Evolutionary conservation across 441 rosid species (phyloP).

Genomic region (Pelargonium fulgidum): DNA sequence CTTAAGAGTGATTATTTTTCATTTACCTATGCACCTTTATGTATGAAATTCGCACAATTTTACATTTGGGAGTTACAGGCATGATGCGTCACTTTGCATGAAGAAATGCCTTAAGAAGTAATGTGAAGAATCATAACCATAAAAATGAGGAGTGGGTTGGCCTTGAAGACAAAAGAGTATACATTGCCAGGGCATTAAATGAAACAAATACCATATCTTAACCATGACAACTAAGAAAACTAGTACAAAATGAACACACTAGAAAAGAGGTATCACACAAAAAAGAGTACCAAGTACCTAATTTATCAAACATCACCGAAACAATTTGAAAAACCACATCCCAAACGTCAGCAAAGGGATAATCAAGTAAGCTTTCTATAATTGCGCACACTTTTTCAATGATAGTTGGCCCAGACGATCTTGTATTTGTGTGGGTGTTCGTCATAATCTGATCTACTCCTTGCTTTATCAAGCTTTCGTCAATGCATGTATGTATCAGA

Average conservation of each 20-base stretch:
- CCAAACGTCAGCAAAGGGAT: constrained; percentile 69
- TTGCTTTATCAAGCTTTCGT: constrained; percentile 67
- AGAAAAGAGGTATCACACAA: constrained; percentile 6
- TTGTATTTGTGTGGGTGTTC: constrained; percentile 27
- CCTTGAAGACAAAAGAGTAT: not conserved
- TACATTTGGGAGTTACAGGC: not conserved
- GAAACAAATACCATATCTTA: not conserved
- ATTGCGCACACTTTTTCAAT: constrained; percentile 72
- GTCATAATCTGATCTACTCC: constrained; percentile 51
- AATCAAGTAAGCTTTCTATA: constrained; percentile 73
- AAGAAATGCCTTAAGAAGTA: not conserved
- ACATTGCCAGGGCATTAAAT: not conserved
- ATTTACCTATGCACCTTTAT: not conserved
- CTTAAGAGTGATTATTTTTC: not conserved
- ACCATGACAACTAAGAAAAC: not conserved
- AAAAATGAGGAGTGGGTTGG: not conserved
- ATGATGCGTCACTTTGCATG: not conserved
- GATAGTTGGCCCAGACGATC: constrained; percentile 64
- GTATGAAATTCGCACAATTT: not conserved
- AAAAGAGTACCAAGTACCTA: constrained; percentile 40
- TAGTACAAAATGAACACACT: not conserved
- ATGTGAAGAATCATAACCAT: not conserved
- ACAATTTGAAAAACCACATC: constrained; percentile 77
- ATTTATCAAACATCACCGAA: constrained; percentile 63
- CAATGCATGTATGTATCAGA: constrained; percentile 60